Base-by-base conservation (phyloP, 73 alveolate species). In the Paramecium caudatum region DNA sequence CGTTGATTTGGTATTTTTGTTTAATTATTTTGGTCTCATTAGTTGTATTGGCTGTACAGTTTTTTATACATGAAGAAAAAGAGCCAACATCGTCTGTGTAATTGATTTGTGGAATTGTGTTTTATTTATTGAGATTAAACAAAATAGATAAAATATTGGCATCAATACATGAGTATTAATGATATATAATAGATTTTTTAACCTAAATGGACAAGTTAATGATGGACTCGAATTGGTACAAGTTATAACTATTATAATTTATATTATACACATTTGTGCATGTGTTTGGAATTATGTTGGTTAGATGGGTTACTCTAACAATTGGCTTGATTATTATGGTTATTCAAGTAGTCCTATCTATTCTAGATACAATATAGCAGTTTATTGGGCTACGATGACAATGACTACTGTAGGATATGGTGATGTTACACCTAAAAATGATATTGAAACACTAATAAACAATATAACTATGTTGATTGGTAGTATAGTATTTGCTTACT, bases 401-500 rank as follows among this genome's bases (percentile, higher is more conserved):
- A 96, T 96, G 99, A 94, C 98, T 17, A 96, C 99, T 7, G 99
- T 96, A 0, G 99, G 99, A 13, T 96, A 96, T 90, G 99, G 99
- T 36, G 99, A 96, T 68, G 90, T 96, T 3, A 83, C 90, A 23
- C 97, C 99, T 1, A 34, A 82, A 46, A 94, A 95, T 15, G 93
- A 91, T 6, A 91, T 93, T 43, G 99, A 96, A 91, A 61, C 93
- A 6, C 88, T 91, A 33, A 46, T 91, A 39, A 91, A 94, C 10
- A 46, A 91, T 23, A 82, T 93, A 16, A 94, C 97, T 27, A 91
- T 94, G 98, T 91, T 94, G 32, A 82, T 96, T 62, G 94, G 97
- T 43, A 90, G 98, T 80, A 95, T 93, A 12, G 94, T 96, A 50
- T 96, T 95, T 82, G 99, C 98, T 17, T 96, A 94, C 49, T 93